A percentile compares a stretch with the other conserved stretches of the same genome.
These are phyloP conservation scores for Arthrobotrys pseudoclavata DNA, from an alignment of 2,329 filamentous ascomycete genomes.

Conservation along the genomic window DNA sequence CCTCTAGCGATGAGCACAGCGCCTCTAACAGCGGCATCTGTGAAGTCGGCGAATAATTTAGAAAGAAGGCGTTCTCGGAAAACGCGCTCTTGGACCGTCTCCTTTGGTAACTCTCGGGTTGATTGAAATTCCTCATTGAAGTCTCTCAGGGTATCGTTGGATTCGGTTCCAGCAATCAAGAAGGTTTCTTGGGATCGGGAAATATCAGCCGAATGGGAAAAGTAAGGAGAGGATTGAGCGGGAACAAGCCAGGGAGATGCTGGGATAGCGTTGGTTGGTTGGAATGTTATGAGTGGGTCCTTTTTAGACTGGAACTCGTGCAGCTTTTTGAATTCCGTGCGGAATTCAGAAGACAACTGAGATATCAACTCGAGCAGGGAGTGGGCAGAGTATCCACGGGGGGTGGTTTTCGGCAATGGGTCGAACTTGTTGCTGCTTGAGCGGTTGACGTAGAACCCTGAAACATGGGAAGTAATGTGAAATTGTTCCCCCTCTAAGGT, in stretches of 20 bases:
- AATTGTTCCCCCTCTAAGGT: slow-evolving; percentile 95
- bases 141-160: slow-evolving; percentile 91
- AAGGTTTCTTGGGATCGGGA: slow-evolving; percentile 94
- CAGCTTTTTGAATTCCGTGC: slow-evolving; percentile 79
- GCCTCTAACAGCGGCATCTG: slow-evolving; percentile 91
- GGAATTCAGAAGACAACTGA: slow-evolving; percentile 86
- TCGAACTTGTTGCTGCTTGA: slow-evolving; percentile 96
- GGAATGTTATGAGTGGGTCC: slow-evolving; percentile 91
- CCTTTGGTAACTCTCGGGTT: slow-evolving; percentile 91
- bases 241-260: slow-evolving; percentile 92
- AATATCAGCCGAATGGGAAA: slow-evolving; percentile 82
- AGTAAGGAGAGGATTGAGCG: slow-evolving; percentile 71
- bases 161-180: slow-evolving; percentile 89
- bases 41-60: slow-evolving; percentile 98
- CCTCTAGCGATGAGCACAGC: slow-evolving; percentile 92
- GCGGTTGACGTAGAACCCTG: slow-evolving; percentile 97
- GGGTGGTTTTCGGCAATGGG: slow-evolving; percentile 81
- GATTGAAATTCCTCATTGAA: slow-evolving; percentile 99
- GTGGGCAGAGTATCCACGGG: slow-evolving; percentile 84
- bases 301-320: slow-evolving; percentile 87
- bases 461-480: slow-evolving; percentile 92
- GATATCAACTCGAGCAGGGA: slow-evolving; percentile 85
- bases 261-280: slow-evolving; percentile 94
- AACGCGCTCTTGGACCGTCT: slow-evolving; percentile 93
- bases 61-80: slow-evolving; percentile 94